phyloP scores from a whole-genome alignment of 1,284 basidiomycete genomes.

The Marasmius oreades region DNA sequence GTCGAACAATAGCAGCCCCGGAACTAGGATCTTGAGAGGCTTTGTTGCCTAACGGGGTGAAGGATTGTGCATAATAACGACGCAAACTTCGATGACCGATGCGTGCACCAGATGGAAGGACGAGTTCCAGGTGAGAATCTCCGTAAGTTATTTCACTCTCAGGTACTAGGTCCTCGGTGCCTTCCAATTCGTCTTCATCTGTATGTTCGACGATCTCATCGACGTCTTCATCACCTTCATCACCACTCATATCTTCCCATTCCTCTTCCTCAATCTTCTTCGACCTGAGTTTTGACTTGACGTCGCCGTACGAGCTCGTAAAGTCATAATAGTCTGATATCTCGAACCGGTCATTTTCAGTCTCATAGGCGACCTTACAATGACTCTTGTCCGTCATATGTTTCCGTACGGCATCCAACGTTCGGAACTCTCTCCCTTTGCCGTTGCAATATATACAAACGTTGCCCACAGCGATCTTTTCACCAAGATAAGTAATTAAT shows the following conservation, averaged over 20 bases:
- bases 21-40: constrained; percentile 59
- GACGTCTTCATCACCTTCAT: constrained; percentile 44
- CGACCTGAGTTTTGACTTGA: constrained; percentile 25
- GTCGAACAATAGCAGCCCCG: constrained; percentile 69
- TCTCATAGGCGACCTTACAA: constrained; percentile 93
- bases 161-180: constrained; percentile 43
- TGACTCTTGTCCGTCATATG: constrained; percentile 96
- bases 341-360: constrained; percentile 79
- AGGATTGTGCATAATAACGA: constrained; percentile 87
- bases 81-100: constrained; percentile 90
- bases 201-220: constrained; percentile 50
- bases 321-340: constrained; percentile 96
- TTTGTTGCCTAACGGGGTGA: constrained; percentile 40
- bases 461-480: constrained; percentile 92
- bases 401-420: constrained; percentile 81
- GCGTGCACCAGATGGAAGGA: constrained; percentile 88
- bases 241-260: constrained; percentile 60
- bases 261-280: constrained; percentile 42
- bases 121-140: constrained; percentile 83
- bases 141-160: constrained; percentile 65
- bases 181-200: constrained; percentile 35
- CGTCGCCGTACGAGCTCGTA: constrained; percentile 72
- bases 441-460: constrained; percentile 91
- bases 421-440: constrained; percentile 74
- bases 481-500: constrained; percentile 84